phyloP scores from a whole-genome alignment of 2,329 filamentous ascomycete genomes.

The Escovopsis sp. region DNA sequence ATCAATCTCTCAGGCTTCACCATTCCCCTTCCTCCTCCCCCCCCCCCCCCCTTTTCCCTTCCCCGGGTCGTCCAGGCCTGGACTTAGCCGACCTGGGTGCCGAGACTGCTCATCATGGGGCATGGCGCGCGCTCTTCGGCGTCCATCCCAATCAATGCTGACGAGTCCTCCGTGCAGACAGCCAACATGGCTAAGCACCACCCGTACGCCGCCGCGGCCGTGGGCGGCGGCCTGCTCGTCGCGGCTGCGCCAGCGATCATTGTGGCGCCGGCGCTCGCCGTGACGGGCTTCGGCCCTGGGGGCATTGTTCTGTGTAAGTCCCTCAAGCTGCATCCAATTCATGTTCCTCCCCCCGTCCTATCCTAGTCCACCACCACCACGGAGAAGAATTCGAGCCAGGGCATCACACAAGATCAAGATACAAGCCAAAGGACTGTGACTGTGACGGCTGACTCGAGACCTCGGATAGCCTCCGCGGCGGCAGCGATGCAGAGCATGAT shows the following conservation, averaged over 20 bases:
- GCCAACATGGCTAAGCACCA: background rate
- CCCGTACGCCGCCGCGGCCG: background rate
- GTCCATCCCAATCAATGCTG: background rate
- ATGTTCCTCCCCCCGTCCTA: background rate
- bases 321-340: background rate
- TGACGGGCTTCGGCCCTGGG: slow-evolving; percentile 9
- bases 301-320: slow-evolving; percentile 9
- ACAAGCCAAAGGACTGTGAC: too few relatives aligned
- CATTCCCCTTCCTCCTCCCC: too few relatives aligned
- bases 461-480: slow-evolving; percentile 11
- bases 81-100: too few relatives aligned
- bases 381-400: too few relatives aligned
- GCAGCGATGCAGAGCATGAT: slow-evolving; percentile 13
- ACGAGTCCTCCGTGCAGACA: background rate
- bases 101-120: too few relatives aligned
- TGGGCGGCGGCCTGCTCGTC: background rate
- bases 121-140: too few relatives aligned
- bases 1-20: too few relatives aligned
- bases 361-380: too few relatives aligned
- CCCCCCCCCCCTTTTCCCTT: too few relatives aligned
- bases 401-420: too few relatives aligned
- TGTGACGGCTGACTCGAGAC: too few relatives aligned
- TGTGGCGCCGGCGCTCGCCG: slow-evolving; percentile 6
- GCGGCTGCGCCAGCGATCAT: slow-evolving; percentile 3
- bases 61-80: too few relatives aligned